Percentiles rank a stretch among this genome's conserved stretches.
Conservation (phyloP, 257 asterid genomes). For the Mitragyna speciosa region DNA sequence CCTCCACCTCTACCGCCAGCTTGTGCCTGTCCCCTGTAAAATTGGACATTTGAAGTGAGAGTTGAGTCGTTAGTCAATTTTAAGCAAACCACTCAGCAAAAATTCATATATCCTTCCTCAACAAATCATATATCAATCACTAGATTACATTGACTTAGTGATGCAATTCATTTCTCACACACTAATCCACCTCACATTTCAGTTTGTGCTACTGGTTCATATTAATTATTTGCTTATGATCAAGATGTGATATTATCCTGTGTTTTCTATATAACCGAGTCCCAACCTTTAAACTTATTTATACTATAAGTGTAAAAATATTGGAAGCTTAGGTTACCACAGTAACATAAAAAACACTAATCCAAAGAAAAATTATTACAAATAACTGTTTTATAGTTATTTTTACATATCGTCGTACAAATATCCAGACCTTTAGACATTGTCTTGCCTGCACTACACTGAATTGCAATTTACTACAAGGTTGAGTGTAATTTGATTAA, state of each 20-base stretch:
- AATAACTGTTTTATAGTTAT: background rate
- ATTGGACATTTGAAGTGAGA: background rate
- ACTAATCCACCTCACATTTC: background rate
- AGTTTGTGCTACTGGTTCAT: background rate
- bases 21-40: constrained; percentile 52
- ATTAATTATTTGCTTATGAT: background rate
- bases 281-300: background rate
- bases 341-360: background rate
- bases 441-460: too few relatives aligned
- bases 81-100: background rate
- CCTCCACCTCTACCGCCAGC: constrained; percentile 53
- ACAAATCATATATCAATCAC: background rate
- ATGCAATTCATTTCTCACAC: background rate
- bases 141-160: background rate
- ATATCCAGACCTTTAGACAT: too few relatives aligned
- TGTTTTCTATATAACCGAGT: background rate
- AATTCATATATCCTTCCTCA: background rate
- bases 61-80: background rate
- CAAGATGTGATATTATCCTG: background rate
- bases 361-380: background rate
- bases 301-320: background rate
- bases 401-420: too few relatives aligned
- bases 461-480: too few relatives aligned
- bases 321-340: background rate
- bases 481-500: too few relatives aligned